These are phyloP conservation scores for Crucibulum cyathiforme DNA, from an alignment of 1,284 basidiomycete species.

Conservation along the genomic window DNA sequence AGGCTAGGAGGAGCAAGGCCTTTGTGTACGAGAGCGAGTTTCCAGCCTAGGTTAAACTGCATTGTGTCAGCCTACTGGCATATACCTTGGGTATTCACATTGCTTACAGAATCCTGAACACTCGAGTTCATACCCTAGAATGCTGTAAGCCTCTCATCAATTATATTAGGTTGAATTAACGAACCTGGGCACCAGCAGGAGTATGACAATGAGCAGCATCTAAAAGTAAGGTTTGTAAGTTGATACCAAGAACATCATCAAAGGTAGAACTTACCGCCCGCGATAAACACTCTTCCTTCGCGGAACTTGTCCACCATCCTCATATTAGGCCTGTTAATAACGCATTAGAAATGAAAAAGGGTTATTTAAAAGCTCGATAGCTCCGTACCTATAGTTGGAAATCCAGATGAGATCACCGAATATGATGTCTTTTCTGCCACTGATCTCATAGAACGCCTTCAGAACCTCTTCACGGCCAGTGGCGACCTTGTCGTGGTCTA, in stretches of 20 bases:
- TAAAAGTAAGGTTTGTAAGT: neutral
- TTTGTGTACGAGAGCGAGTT: conserved; percentile 44
- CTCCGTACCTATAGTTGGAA: neutral
- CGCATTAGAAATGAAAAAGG: neutral
- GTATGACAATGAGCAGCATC: conserved; percentile 29
- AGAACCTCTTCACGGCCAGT: neutral
- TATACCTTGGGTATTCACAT: neutral
- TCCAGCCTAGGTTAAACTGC: conserved; percentile 50
- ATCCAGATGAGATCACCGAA: neutral
- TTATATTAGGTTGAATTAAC: neutral
- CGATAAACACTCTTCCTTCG: conserved; percentile 22
- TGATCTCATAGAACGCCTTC: neutral
- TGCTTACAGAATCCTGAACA: conserved; percentile 39
- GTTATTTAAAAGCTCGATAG: neutral
- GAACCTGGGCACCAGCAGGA: conserved; percentile 25
- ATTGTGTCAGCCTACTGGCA: neutral
- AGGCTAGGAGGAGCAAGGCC: conserved; percentile 20
- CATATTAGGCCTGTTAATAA: conserved; percentile 16
- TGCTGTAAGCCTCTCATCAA: neutral
- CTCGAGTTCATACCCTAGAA: conserved; percentile 42
- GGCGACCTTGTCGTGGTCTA: neutral
- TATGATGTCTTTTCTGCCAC: neutral
- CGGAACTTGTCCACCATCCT: conserved; percentile 17
- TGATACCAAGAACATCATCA: neutral
- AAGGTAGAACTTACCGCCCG: conserved; percentile 34